These are phyloP conservation scores for Arthrobotrys sinensis DNA, from an alignment of 2,329 filamentous ascomycete genomes.

Conservation along the genomic window DNA sequence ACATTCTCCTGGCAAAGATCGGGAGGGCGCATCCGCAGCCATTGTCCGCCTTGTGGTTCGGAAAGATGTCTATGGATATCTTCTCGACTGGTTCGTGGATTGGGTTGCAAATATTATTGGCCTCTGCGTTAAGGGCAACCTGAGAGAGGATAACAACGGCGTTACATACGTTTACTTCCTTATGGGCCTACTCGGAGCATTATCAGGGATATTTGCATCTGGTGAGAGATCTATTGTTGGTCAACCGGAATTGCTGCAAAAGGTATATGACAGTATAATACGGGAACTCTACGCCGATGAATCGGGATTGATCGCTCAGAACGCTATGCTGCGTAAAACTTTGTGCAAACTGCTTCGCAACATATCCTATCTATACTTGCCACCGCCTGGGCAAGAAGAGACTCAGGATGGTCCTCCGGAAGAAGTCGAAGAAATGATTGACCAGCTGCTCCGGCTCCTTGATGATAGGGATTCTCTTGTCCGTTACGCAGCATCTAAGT, in stretches of 20 bases:
- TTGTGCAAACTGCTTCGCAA: conserved; percentile 55
- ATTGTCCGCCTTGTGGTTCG: conserved; percentile 86
- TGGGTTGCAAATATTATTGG: conserved; percentile 35
- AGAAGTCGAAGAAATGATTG: conserved; percentile 82
- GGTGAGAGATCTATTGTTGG: conserved; percentile 60
- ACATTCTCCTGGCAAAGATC: conserved; percentile 83
- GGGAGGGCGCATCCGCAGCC: conserved; percentile 86
- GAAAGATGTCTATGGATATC: conserved; percentile 84
- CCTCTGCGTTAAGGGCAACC: conserved; percentile 47
- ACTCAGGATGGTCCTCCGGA: conserved; percentile 48
- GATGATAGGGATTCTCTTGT: conserved; percentile 93
- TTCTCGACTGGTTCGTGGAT: conserved; percentile 76
- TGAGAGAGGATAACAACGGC: conserved; percentile 48
- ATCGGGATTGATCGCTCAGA: conserved; percentile 45
- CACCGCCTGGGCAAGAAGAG: conserved; percentile 39
- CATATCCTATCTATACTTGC: conserved; percentile 52
- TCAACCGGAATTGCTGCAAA: conserved; percentile 25
- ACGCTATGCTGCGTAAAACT: conserved; percentile 56
- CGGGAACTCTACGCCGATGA: conserved; percentile 47
- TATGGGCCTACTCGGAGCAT: conserved; percentile 61
- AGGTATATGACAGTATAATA: conserved; percentile 46
- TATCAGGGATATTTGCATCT: conserved; percentile 63
- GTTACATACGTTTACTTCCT: conserved; percentile 62
- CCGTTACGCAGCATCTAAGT: conserved; percentile 90
- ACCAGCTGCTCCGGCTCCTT: conserved; percentile 82